Base-by-base conservation (phyloP, 768 basidiomycete genomes). In the Chiua virens region DNA sequence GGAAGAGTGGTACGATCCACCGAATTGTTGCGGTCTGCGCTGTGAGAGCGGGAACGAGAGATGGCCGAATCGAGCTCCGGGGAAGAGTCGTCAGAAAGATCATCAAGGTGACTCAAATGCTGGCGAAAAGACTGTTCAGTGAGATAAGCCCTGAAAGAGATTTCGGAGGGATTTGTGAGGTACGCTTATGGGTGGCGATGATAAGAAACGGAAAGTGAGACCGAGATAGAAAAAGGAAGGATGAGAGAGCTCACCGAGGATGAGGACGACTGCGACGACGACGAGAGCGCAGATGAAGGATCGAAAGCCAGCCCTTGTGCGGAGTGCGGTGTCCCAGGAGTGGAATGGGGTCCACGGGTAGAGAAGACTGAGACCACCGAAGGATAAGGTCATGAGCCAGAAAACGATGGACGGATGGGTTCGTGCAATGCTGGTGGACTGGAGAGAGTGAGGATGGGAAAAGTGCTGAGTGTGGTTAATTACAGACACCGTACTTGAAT, bases 111-210 rank as follows among this genome's bases (percentile, higher is more conserved):
- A 53, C 84, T 90, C 53, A 98, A 81, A 69, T 98, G 94, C 49
- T 91, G 89, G 46, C 95, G 90, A 69, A 99, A 98, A 22, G 93
- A 95, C 64, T 91, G 90, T 65, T 97, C 94, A n/a, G 95, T 98
- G 59, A 98, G 85, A 73, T 92, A 95, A 18, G 92, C 79, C 46
- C 95, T 85, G 72, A 99, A 98, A 8, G 93, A 93, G 42, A 85
- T 85, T 71, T 98, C 94, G 49, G 87, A 85, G 21, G 96, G 96
- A 70, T 98, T 98, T 30, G 93, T 92, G 66, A 95, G 82, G 75
- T 93, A 93, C 42, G 95, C 96, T 98, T 74, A 39, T 53, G 30
- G 40, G 45, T 57, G 41, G 35, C 5, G 23, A 44, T 21, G 47
- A 47, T 50, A 27, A 56, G 48, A 13, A 28, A 46, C 36, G 20